phyloP scores from a whole-genome alignment of 768 basidiomycete genomes.

The Steccherinum ochraceum region DNA sequence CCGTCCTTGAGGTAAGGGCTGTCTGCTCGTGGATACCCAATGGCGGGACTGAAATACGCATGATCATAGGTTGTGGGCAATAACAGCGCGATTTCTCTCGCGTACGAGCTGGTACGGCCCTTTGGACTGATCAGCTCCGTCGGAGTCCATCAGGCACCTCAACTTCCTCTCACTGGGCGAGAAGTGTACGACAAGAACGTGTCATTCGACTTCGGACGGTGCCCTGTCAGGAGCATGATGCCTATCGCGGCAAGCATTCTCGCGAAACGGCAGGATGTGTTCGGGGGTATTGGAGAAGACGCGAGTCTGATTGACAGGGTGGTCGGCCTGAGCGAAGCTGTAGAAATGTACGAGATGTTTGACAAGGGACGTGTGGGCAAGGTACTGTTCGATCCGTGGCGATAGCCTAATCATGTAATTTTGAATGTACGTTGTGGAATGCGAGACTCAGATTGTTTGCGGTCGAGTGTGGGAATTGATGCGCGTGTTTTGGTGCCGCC shows the following conservation, averaged over 20 bases:
- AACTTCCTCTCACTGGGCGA: slow-evolving; percentile 47
- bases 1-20: slow-evolving; percentile 55
- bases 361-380: slow-evolving; percentile 72
- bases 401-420: not conserved
- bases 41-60: not conserved
- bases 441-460: too few relatives aligned
- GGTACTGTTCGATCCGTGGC: slow-evolving; percentile 72
- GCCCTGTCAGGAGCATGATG: slow-evolving; percentile 75
- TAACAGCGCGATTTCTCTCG: slow-evolving; percentile 51
- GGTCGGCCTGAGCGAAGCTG: slow-evolving; percentile 53
- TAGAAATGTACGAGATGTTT: slow-evolving; percentile 55
- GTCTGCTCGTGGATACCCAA: too few relatives aligned
- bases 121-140: slow-evolving; percentile 75
- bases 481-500: not conserved
- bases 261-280: slow-evolving; percentile 63
- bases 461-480: not conserved
- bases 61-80: slow-evolving; percentile 60
- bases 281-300: slow-evolving; percentile 60
- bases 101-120: slow-evolving; percentile 66
- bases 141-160: slow-evolving; percentile 56
- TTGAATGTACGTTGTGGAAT: too few relatives aligned
- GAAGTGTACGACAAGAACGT: slow-evolving; percentile 74
- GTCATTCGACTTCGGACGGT: slow-evolving; percentile 75
- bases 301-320: slow-evolving; percentile 63
- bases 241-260: slow-evolving; percentile 65